Conservation (phyloP, 2,329 filamentous ascomycete species). For the Davidsoniella neocaledoniae region DNA sequence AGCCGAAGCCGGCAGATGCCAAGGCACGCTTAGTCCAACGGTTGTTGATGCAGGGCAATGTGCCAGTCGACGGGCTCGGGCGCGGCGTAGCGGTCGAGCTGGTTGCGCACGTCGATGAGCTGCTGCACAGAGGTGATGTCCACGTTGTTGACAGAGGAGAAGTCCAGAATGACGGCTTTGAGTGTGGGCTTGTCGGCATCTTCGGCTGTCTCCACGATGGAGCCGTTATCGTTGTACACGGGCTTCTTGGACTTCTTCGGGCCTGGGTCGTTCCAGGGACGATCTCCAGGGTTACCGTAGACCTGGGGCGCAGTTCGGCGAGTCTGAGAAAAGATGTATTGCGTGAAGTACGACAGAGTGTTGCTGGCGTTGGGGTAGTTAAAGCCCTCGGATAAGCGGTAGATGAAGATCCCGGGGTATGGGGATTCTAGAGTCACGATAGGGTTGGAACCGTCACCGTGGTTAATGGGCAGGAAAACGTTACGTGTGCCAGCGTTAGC, state of each 20-base stretch:
- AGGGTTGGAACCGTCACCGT: constrained; percentile 83
- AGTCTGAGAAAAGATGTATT: constrained; percentile 52
- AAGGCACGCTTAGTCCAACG: constrained; percentile 88
- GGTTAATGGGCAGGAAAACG: constrained; percentile 73
- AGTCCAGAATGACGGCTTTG: constrained; percentile 84
- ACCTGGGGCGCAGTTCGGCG: constrained; percentile 56
- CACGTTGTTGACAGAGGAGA: constrained; percentile 83
- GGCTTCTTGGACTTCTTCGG: constrained; percentile 35
- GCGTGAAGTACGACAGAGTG: constrained; percentile 63
- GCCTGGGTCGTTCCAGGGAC: constrained; percentile 90
- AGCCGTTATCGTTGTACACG: constrained; percentile 18
- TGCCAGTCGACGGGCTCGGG: constrained; percentile 88
- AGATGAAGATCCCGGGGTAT: constrained; percentile 88
- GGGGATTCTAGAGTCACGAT: constrained; percentile 62
- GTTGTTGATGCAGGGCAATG: constrained; percentile 82
- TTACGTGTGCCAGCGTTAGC: constrained; percentile 38
- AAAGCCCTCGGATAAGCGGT: constrained; percentile 85
- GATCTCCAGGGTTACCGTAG: constrained; percentile 52
- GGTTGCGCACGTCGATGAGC: constrained; percentile 85
- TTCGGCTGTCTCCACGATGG: constrained; percentile 4
- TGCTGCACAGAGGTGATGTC: constrained; percentile 87
- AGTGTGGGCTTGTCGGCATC: constrained; percentile 47
- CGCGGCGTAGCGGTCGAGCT: constrained; percentile 69
- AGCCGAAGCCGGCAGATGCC: constrained; percentile 74
- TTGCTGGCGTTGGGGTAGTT: constrained; percentile 90